phyloP scores from a whole-genome alignment of 2,329 filamentous ascomycete species.

The Phoma sp. region DNA sequence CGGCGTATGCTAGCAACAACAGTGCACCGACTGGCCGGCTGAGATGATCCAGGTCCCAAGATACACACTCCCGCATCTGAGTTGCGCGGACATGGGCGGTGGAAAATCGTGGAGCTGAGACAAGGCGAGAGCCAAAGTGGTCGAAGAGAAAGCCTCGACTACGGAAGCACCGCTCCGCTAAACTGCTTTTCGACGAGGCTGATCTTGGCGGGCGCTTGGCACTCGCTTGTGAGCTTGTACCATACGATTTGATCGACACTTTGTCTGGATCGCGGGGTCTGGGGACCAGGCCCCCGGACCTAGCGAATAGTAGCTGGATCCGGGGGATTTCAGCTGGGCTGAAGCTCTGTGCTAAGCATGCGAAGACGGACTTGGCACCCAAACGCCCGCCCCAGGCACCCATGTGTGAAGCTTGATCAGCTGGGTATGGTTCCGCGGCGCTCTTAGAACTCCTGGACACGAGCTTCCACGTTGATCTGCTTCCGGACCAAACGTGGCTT shows the following conservation, averaged over 20 bases:
- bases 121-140: not conserved
- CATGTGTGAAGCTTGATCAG: not conserved
- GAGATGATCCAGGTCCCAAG: not conserved
- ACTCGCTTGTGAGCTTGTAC: constrained; percentile 1
- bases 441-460: not conserved
- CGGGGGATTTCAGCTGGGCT: not conserved
- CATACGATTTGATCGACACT: not conserved
- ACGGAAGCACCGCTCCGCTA: not conserved
- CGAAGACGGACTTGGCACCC: not conserved
- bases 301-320: not conserved
- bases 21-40: not conserved
- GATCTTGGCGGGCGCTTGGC: not conserved
- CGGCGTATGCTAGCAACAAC: not conserved
- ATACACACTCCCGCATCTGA: not conserved
- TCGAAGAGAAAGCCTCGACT: not conserved
- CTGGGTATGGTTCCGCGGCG: not conserved
- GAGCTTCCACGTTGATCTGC: too few relatives aligned
- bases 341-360: constrained; percentile 1
- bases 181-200: not conserved
- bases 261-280: not conserved
- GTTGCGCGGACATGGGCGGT: not conserved
- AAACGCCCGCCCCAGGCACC: not conserved
- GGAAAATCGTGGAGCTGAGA: not conserved
- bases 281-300: not conserved
- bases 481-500: not conserved